A percentile compares a stretch with the other conserved stretches of the same genome.
phyloP scores from a whole-genome alignment of 208 protist species.

The Lotmaria passim region DNA sequence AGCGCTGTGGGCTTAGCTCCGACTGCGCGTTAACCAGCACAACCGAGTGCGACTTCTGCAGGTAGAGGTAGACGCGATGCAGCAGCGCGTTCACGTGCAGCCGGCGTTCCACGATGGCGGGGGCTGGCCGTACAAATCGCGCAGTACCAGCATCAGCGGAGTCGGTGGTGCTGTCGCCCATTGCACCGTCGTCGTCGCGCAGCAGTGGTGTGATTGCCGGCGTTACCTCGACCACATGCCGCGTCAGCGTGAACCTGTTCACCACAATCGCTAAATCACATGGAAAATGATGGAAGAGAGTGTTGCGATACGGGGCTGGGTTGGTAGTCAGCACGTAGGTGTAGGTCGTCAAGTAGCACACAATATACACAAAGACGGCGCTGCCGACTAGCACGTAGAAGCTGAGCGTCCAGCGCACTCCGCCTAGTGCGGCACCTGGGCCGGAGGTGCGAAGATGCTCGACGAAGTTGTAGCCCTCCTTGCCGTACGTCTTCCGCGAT shows the following conservation, averaged over 20 bases:
- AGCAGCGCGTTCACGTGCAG: constrained; percentile 66
- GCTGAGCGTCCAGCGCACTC: constrained; percentile 29
- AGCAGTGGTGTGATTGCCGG: not conserved
- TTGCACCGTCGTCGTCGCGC: not conserved
- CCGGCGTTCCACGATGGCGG: constrained; percentile 28
- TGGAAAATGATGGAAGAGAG: constrained; percentile 60
- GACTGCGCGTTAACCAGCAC: constrained; percentile 52
- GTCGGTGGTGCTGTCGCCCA: not conserved
- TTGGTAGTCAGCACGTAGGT: constrained; percentile 72
- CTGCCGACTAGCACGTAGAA: constrained; percentile 38
- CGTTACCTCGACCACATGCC: constrained; percentile 35
- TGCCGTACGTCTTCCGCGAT: constrained; percentile 17
- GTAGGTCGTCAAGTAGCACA: constrained; percentile 71
- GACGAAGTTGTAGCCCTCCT: constrained; percentile 49
- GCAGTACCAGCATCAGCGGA: not conserved
- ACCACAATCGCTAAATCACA: constrained; percentile 74
- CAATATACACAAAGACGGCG: constrained; percentile 27
- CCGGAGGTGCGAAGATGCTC: constrained; percentile 47
- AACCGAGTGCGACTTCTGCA: constrained; percentile 49
- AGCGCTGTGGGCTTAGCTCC: constrained; percentile 62
- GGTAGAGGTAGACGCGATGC: constrained; percentile 67
- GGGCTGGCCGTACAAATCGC: not conserved
- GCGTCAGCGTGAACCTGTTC: constrained; percentile 56
- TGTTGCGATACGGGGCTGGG: constrained; percentile 48
- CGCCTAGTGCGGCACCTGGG: constrained; percentile 28